Evolutionary conservation across 306 rosid species (phyloP), one percentile per base, ranked within the genome.

Genomic region (Malus sieversii): DNA sequence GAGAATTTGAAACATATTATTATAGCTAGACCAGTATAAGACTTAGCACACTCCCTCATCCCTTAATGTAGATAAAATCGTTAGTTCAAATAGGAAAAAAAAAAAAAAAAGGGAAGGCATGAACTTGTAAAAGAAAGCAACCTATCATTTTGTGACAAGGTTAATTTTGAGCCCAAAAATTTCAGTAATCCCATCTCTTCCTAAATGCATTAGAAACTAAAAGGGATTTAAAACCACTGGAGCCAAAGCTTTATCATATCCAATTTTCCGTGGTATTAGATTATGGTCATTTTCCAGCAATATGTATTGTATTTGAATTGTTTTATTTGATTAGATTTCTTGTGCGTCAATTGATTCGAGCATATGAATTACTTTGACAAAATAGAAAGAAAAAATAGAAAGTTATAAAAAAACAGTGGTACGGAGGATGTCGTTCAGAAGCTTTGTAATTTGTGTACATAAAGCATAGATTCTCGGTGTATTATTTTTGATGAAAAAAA

Each of bases 371-470:
- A 30, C 67, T 20, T 3, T 2, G 23, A 57, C 64, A 40, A 53
- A 22, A 61, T 20, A 14, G 19, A 48, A 55, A 8, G 33, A 70
- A 7, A 40, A 53, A 15, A 61, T 20, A 48, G 19, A 48, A 55
- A 8, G 33, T 27, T 78, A 57, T 35, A 63, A 25, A 33, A 33
- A 33, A 33, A 33, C 38, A 33, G 8, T 33, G 38, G 38, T 33
- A 33, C 8, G 38, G 38, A 33, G 8, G 38, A 33, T 6, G 8
- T 66, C 19, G 25, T 32, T n/a, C 45, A 44, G 16, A 79, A 59
- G 59, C 44, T 5, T 65, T 83, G 80, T 83, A 83, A 79, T 71
- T 65, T 83, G 71, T 71, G 80, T 78, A 75, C 82, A 79, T 55
- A 83, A 66, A 74, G 71, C 82, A 79, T 67, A 83, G 2, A 72